phyloP scores from a whole-genome alignment of 148 eudicot genomes.

The Rhododendron molle region DNA sequence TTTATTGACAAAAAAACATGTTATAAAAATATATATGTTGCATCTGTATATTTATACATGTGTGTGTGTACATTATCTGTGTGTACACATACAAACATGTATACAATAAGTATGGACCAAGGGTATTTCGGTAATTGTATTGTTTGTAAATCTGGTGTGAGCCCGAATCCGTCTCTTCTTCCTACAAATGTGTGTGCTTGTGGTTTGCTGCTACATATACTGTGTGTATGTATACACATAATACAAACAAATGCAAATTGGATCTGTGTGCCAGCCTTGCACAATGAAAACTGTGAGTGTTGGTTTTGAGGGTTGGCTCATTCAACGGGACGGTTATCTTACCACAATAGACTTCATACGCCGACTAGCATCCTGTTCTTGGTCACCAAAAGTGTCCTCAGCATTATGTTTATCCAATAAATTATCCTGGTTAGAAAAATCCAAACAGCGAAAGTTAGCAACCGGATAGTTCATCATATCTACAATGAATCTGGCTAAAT shows the following conservation, averaged over 20 bases:
- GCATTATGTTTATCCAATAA: constrained; percentile 71
- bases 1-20: constrained; percentile 1
- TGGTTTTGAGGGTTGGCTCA: neutral
- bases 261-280: neutral
- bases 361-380: constrained; percentile 48
- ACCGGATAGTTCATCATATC: neutral
- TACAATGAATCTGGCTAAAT: neutral
- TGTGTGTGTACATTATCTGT: neutral
- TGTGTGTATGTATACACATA: neutral
- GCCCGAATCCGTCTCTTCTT: neutral
- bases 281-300: neutral
- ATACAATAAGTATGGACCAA: neutral
- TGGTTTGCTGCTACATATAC: neutral
- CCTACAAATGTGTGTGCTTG: neutral
- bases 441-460: neutral
- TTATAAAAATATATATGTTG: neutral
- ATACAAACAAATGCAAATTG: neutral
- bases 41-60: neutral
- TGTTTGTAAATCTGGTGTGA: neutral
- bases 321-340: constrained; percentile 7
- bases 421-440: constrained; percentile 49
- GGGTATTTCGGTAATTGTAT: neutral
- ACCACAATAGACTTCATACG: constrained; percentile 82
- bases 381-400: constrained; percentile 63
- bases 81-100: neutral